phyloP scores from a whole-genome alignment of 2,329 filamentous ascomycete species.

The Verticillium zaregamsianum region DNA sequence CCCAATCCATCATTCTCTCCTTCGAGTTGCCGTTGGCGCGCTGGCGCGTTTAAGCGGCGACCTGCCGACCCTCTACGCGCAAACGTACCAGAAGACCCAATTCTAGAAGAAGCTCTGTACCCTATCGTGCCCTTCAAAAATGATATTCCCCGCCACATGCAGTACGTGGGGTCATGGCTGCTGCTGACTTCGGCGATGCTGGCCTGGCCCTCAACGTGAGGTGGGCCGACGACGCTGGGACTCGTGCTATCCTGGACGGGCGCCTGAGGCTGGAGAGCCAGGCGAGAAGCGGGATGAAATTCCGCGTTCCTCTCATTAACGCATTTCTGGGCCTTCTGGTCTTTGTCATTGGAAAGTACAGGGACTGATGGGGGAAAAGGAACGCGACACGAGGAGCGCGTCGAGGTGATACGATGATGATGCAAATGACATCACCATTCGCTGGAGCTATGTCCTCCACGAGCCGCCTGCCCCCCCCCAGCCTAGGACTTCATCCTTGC shows the following conservation, averaged over 20 bases:
- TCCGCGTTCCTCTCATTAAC: neutral
- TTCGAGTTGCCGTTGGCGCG: too few species aligned
- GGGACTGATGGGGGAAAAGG: neutral
- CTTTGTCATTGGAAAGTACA: neutral
- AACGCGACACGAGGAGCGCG: neutral
- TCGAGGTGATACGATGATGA: neutral
- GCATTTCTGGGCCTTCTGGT: neutral
- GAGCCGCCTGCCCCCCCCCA: neutral
- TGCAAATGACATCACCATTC: constrained; percentile 2
- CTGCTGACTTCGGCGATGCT: neutral
- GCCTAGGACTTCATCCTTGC: too few species aligned
- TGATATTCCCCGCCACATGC: neutral
- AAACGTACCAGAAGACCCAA: too few species aligned
- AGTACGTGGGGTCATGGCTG: neutral
- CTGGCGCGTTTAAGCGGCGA: too few species aligned
- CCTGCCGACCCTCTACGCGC: too few species aligned
- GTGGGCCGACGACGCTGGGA: neutral
- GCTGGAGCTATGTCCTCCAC: neutral
- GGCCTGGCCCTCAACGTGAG: neutral
- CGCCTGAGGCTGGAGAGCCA: neutral
- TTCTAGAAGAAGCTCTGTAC: neutral
- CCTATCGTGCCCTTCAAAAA: neutral
- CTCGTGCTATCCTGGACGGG: neutral
- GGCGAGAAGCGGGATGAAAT: neutral
- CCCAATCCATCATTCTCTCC: too few species aligned